Conservation (phyloP, 768 basidiomycete species). For the Chlorophyllum brunneum region DNA sequence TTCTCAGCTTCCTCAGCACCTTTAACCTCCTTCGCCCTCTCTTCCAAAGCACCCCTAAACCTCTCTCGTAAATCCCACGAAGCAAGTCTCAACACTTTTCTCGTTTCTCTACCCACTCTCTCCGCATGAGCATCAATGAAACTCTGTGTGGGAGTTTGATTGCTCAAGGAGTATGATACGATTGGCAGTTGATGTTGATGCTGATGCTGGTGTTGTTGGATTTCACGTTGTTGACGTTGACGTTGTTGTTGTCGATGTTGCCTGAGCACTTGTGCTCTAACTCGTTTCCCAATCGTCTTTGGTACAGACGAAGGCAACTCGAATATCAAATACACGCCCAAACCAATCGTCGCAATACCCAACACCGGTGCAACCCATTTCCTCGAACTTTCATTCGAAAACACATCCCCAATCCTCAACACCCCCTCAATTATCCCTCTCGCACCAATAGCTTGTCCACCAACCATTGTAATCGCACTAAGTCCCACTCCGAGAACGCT, state of each 20-base stretch:
- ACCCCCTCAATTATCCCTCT: constrained; percentile 76
- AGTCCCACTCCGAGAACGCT: constrained; percentile 73
- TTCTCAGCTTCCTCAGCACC: constrained; percentile 72
- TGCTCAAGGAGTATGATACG: too few species aligned
- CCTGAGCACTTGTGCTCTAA: constrained; percentile 58
- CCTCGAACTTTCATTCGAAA: constrained; percentile 75
- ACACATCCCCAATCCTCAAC: constrained; percentile 69
- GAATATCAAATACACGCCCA: constrained; percentile 75
- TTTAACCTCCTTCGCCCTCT: constrained; percentile 70
- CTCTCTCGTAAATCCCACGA: constrained; percentile 87
- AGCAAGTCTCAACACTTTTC: constrained; percentile 89
- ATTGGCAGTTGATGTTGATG: too few species aligned
- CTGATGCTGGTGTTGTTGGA: neutral
- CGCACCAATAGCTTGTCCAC: constrained; percentile 75
- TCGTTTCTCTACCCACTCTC: constrained; percentile 77
- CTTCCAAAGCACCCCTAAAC: constrained; percentile 79
- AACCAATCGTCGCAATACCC: constrained; percentile 70
- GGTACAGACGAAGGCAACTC: constrained; percentile 90
- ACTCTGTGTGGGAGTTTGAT: too few species aligned
- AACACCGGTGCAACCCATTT: constrained; percentile 87
- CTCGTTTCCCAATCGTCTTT: constrained; percentile 81
- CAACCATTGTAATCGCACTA: constrained; percentile 87
- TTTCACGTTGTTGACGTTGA: too few species aligned
- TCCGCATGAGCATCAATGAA: constrained; percentile 57
- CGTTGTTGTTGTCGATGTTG: neutral